Evolutionary conservation across 2,329 filamentous ascomycete species (phyloP), one percentile per base, ranked within the genome.

Genomic region (Cordyceps pruinosa): DNA sequence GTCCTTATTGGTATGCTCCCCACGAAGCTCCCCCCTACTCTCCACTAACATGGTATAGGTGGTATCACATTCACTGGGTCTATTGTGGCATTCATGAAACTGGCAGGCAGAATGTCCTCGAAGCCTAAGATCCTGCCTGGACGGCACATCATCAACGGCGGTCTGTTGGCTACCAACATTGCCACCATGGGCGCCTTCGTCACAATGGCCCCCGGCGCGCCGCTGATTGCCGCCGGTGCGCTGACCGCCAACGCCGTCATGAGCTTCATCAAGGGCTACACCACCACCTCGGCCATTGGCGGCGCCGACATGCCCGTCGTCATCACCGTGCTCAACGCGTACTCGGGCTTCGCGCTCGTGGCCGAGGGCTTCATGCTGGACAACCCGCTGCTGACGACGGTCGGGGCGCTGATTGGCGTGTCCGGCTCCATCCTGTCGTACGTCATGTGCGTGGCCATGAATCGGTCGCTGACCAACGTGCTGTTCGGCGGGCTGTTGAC

Each of bases 231-330:
- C 8, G 90, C 90, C 1, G 84, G 83, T 1, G 91, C 89, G 46
- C 75, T 96, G 1, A 83, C 85, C 26, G 88, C 87, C 41, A 96
- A 89, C 67, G 85, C 90, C 0, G 75, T 82, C 0, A 75, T 96
- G 25, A 92, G 88, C 59, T 96, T 96, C 70, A 74, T 88, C 60
- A 93, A 96, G 69, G 91, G 91, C 8, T 95, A 84, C 67, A 96
- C 90, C 0, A 95, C 90, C 0, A 96, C 91, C 0, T 82, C 90
- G 2, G 89, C 89, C 0, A 95, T 96, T 66, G 91, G 91, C 23
- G 91, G 90, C n/a, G 90, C 90, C 13, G 91, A 96, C 66, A 96
- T 96, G 90, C 90, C 87, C 15, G 90, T 95, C 5, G 89, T 94
- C 32, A 95, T 95, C 61, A 95, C 90, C 0, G 90, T 96, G 1